Evolutionary conservation across 1,284 basidiomycete genomes (phyloP), one percentile per base, ranked within the genome.

Genomic region (Ceratobasidium theobromae): DNA sequence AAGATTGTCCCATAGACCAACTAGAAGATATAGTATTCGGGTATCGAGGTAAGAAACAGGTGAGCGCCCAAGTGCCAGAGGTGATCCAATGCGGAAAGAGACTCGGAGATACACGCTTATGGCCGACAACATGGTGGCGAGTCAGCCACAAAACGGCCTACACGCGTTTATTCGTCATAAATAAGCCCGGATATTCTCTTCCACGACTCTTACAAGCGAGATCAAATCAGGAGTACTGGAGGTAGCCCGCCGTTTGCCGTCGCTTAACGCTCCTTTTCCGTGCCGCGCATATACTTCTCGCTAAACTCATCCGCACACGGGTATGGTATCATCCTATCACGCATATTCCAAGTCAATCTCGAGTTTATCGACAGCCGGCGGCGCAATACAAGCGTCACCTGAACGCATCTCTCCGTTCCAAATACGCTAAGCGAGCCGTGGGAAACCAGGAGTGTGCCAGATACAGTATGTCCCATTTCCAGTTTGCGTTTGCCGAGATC

Each of bases 1-100:
- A 33, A 27, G 3, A 3, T 60, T 60, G 55, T 33, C 55, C 55
- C 55, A 60, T 60, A 49, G 41, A 40, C 18, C 18, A 45, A n/a
- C 30, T 45, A 32, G 38, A 27, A 9, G 11, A 21, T 53, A 30
- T 28, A 16, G 54, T 6, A 12, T 1, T 14, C 40, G 25, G 41
- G 27, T 28, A 25, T 45, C 6, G 54, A 4, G 40, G 54, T 57
- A 21, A 28, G 25, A 40, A 40, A 18, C 54, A 45, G 41, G 6
- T 40, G 18, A 38, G 35, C 35, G 6, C 8, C 35, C 35, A 38
- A 8, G 35, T 38, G 35, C 35, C 16, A 16, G 6, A 38, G 16
- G 8, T 38, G 6, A 16, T 16, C 35, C 6, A 38, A 38, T 38
- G 35, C 35, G 35, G 35, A 16, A 16, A 38, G 35, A 38, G 35